Base-by-base conservation (phyloP, 495 filamentous ascomycete genomes). In the Polyplosphaeria fusca region DNA sequence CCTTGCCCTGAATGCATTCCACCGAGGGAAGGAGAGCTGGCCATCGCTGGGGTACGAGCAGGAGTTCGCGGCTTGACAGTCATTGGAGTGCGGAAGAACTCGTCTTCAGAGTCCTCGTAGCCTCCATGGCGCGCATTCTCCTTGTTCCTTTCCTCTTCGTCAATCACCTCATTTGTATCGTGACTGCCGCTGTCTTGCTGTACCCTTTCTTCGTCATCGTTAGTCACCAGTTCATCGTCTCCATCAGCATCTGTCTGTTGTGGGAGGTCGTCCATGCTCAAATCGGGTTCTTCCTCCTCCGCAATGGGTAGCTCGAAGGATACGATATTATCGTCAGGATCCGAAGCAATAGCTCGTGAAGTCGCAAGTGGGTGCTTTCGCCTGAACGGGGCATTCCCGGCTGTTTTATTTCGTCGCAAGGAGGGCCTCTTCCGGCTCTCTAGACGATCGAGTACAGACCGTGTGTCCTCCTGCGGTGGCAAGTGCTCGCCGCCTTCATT, bases 181-280 rank as follows among this genome's bases (percentile, higher is more conserved):
- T 41, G 50, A 23, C 24, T 41, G 24, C 26, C 18, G 14, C 39
- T 45, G 1, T 66, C 65, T 2, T 67, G 47, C 18, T 67, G 30
- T 7, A 14, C 14, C 45, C 47, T 9, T 42, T 70, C 58, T 30
- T 84, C 82, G 38, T 84, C 81, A 24, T 86, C 85, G 37, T 86
- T 86, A 0, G 87, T 91, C n/a, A 89, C 79, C n/a, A 89, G 76
- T 69, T 95, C 90, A 60, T 95, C 89, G 61, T 95, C 90, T 2
- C 87, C 90, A 70, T 95, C 89, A 28, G 80, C 89, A 61, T 89
- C 89, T 2, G 84, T 88, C 59, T 87, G 76, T 38, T 75, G 76
- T 0, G 76, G 78, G 12, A 73, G 58, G 44, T 76, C 74, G 13
- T 76, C 68, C 32, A 58, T 65, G 56, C 47, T 68, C 45, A 59